These are phyloP conservation scores for Lachancea fermentati DNA, from an alignment of 805 yeast genomes.

Conservation along the genomic window DNA sequence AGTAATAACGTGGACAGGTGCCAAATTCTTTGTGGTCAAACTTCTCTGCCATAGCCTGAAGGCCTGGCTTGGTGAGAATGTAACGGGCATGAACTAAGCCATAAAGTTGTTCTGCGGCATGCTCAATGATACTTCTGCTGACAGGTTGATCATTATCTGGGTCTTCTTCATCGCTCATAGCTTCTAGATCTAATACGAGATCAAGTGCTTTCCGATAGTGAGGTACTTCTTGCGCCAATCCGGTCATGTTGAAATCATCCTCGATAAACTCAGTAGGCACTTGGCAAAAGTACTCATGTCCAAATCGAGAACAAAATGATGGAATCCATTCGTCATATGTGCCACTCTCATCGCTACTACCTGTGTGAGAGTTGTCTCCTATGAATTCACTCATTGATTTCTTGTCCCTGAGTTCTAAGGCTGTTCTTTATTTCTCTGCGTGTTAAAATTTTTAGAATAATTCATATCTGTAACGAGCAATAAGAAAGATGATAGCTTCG, in stretches of 20 bases:
- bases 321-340: slow-evolving; percentile 69
- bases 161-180: slow-evolving; percentile 35
- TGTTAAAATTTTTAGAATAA: background rate
- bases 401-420: background rate
- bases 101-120: slow-evolving; percentile 85
- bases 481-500: slow-evolving; percentile 3
- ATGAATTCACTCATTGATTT: slow-evolving; percentile 3
- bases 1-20: slow-evolving; percentile 80
- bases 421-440: background rate
- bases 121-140: slow-evolving; percentile 65
- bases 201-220: slow-evolving; percentile 89
- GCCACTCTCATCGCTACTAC: slow-evolving; percentile 21
- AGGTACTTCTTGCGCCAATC: slow-evolving; percentile 78
- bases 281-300: slow-evolving; percentile 88
- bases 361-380: slow-evolving; percentile 8
- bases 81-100: slow-evolving; percentile 93
- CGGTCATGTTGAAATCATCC: slow-evolving; percentile 94
- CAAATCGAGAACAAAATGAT: slow-evolving; percentile 69
- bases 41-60: slow-evolving; percentile 89
- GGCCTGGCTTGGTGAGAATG: slow-evolving; percentile 82
- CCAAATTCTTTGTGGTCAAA: slow-evolving; percentile 89
- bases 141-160: slow-evolving; percentile 35
- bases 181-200: slow-evolving; percentile 79
- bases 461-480: background rate
- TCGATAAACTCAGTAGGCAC: slow-evolving; percentile 90